These are phyloP conservation scores for Talaromyces trachyspermus DNA, from an alignment of 495 filamentous ascomycete genomes.

Conservation along the genomic window DNA sequence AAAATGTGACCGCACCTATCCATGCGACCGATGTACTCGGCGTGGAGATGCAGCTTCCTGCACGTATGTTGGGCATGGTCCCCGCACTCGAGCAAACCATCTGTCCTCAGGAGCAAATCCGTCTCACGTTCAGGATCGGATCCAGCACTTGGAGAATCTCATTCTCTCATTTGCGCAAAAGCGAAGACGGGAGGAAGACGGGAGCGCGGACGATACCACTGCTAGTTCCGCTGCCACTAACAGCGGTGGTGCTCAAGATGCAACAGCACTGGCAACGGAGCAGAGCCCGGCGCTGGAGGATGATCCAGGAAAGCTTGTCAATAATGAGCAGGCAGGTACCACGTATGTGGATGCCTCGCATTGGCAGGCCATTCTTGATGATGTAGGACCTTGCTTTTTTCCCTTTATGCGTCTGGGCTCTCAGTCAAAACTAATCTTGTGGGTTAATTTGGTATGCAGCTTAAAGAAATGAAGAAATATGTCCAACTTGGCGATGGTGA, in stretches of 20 bases:
- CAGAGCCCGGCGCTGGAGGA: slow-evolving; percentile 13
- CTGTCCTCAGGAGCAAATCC: slow-evolving; percentile 24
- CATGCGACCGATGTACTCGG: slow-evolving; percentile 43
- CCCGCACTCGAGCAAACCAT: slow-evolving; percentile 24
- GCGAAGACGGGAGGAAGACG: slow-evolving; percentile 17
- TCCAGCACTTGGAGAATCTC: slow-evolving; percentile 46
- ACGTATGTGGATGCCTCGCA: slow-evolving; percentile 43
- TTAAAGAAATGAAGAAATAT: slow-evolving; percentile 26
- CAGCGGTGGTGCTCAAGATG: neutral
- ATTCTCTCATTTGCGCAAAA: slow-evolving; percentile 39
- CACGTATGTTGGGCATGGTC: slow-evolving; percentile 34
- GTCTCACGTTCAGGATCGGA: slow-evolving; percentile 36
- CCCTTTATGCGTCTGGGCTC: slow-evolving; percentile 7
- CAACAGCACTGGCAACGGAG: slow-evolving; percentile 26
- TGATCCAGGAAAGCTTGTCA: slow-evolving; percentile 65
- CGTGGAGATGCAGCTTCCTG: slow-evolving; percentile 36
- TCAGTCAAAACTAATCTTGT: slow-evolving; percentile 9
- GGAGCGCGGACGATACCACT: neutral
- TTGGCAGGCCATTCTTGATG: slow-evolving; percentile 45
- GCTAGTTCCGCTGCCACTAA: neutral
- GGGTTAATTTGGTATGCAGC: slow-evolving; percentile 15
- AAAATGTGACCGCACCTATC: slow-evolving; percentile 45
- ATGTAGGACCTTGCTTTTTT: slow-evolving; percentile 30
- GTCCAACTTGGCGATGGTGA: slow-evolving; percentile 17
- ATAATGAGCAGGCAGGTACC: slow-evolving; percentile 42